Conservation (phyloP, 1,284 basidiomycete genomes). For the Athelia sp. region DNA sequence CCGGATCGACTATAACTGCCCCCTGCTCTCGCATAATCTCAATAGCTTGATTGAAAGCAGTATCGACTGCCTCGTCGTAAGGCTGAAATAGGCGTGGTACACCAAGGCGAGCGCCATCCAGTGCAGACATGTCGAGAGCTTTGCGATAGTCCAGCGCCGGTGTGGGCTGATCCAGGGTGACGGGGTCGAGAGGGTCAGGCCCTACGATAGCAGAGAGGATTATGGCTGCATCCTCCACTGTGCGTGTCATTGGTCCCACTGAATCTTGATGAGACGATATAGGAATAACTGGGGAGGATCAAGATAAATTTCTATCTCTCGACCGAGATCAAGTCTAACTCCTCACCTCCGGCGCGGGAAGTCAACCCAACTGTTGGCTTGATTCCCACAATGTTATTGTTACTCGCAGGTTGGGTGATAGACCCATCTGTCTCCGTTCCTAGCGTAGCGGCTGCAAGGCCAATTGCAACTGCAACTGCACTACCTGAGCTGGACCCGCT, state of each 20-base stretch:
- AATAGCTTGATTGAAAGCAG: slow-evolving; percentile 47
- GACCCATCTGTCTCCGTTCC: slow-evolving; percentile 68
- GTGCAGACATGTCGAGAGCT: slow-evolving; percentile 42
- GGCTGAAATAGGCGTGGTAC: slow-evolving; percentile 48
- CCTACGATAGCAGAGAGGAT: slow-evolving; percentile 60
- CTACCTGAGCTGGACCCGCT: slow-evolving; percentile 65
- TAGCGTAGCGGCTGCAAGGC: slow-evolving; percentile 52
- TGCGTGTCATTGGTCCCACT: slow-evolving; percentile 57
- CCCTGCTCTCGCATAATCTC: slow-evolving; percentile 43
- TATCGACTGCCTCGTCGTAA: slow-evolving; percentile 36
- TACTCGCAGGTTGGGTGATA: slow-evolving; percentile 47
- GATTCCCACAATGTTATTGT: slow-evolving; percentile 54
- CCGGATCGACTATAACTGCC: slow-evolving; percentile 58
- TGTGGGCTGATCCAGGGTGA: slow-evolving; percentile 51
- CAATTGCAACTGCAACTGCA: slow-evolving; percentile 57
- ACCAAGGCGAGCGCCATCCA: slow-evolving; percentile 55
- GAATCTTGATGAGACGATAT: slow-evolving; percentile 62
- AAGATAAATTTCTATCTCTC: not conserved
- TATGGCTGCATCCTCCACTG: slow-evolving; percentile 53
- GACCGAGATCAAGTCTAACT: not conserved
- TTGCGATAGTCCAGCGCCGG: slow-evolving; percentile 50
- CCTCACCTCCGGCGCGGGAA: slow-evolving; percentile 56
- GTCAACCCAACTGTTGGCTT: slow-evolving; percentile 61
- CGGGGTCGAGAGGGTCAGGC: slow-evolving; percentile 53
- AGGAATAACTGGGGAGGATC: slow-evolving; percentile 43